These are phyloP conservation scores for Calonectria pauciramosa DNA, from an alignment of 2,329 filamentous ascomycete genomes.

Conservation along the genomic window DNA sequence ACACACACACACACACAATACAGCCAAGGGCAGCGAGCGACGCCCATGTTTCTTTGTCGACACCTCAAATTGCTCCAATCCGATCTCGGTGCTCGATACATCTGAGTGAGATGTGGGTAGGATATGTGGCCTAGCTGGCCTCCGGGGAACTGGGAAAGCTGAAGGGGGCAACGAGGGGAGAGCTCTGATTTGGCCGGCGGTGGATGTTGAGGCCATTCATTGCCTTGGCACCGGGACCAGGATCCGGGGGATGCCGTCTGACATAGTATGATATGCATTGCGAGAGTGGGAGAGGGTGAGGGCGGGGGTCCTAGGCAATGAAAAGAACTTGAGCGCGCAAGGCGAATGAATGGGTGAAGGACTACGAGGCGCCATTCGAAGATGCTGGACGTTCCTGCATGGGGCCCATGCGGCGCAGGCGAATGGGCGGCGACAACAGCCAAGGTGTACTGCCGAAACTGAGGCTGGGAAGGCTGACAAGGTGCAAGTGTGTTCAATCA, in stretches of 20 bases:
- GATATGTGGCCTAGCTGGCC: background rate
- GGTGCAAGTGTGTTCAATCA: background rate
- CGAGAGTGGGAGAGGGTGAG: background rate
- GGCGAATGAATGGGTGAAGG: background rate
- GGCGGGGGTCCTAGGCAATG: background rate
- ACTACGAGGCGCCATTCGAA: background rate
- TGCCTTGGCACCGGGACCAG: background rate
- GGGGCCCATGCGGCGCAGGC: background rate
- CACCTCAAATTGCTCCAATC: background rate
- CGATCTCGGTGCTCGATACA: background rate
- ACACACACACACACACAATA: constrained; percentile 5
- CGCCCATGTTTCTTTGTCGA: constrained; percentile 45
- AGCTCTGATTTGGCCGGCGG: background rate
- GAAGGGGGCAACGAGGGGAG: background rate
- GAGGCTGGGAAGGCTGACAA: background rate
- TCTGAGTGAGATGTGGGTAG: background rate
- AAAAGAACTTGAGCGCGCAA: background rate
- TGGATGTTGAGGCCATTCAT: constrained; percentile 15
- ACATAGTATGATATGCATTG: constrained; percentile 25
- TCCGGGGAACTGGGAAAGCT: background rate
- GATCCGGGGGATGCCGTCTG: constrained; percentile 25
- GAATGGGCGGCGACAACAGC: background rate
- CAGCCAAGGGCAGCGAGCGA: constrained; percentile 35
- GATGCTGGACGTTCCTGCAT: constrained; percentile 20
- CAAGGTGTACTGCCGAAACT: background rate